A percentile compares a stretch with the other conserved stretches of the same genome.
phyloP scores from a whole-genome alignment of 2,329 filamentous ascomycete genomes.

The Fusarium coicis region DNA sequence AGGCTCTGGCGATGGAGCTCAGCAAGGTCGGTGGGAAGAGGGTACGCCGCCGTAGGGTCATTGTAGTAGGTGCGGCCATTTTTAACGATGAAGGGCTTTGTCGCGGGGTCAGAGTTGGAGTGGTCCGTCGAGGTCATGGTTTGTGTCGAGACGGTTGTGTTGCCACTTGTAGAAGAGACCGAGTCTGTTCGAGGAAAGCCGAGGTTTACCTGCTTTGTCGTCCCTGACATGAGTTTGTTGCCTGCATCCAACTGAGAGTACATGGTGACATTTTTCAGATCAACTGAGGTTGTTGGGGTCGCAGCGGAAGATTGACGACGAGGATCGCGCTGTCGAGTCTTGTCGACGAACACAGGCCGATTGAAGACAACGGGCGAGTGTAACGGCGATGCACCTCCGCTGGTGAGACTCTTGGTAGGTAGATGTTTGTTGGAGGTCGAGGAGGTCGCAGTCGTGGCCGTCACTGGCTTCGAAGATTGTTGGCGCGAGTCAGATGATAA shows the following conservation, averaged over 20 bases:
- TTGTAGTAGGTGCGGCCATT: conserved; percentile 87
- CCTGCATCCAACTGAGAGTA: conserved; percentile 46
- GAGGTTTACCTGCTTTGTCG: conserved; percentile 49
- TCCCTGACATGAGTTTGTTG: conserved; percentile 44
- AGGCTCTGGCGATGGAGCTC: conserved; percentile 90
- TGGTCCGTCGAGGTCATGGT: conserved; percentile 63
- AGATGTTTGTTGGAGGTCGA: conserved; percentile 31
- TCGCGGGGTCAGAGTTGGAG: conserved; percentile 54
- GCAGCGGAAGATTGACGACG: conserved; percentile 36
- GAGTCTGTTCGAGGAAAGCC: conserved; percentile 56
- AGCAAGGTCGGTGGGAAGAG: conserved; percentile 86
- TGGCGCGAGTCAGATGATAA: conserved; percentile 42
- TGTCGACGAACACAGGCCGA: conserved; percentile 34
- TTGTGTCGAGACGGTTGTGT: conserved; percentile 55
- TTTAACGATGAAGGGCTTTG: conserved; percentile 72
- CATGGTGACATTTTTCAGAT: conserved; percentile 54
- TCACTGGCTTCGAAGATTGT: conserved; percentile 21
- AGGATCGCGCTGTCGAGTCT: conserved; percentile 36
- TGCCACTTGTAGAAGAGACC: conserved; percentile 59
- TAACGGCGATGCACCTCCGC: background rate
- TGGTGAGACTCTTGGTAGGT: conserved; percentile 14
- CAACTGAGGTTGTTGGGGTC: conserved; percentile 32
- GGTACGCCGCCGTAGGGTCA: conserved; percentile 78
- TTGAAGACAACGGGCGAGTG: conserved; percentile 39
- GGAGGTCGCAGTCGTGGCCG: conserved; percentile 15